Conservation (phyloP, 352 stramenopile species). For the Phytophthora litchii region DNA sequence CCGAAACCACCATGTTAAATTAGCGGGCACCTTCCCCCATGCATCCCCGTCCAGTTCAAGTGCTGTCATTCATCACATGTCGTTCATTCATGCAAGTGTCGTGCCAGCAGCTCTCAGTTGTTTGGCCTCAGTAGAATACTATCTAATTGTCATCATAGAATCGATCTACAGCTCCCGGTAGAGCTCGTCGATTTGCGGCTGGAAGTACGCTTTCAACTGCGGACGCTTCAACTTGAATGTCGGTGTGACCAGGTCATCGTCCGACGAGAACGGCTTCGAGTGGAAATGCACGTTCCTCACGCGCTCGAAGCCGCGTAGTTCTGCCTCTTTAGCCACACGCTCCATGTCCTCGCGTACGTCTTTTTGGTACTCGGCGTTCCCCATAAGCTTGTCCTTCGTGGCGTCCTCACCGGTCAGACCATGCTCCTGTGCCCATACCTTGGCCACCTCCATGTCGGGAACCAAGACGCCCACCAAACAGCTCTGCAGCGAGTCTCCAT, state of each 20-base stretch:
- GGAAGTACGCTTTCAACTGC: constrained; percentile 58
- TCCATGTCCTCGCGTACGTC: constrained; percentile 77
- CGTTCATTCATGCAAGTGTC: too few relatives aligned
- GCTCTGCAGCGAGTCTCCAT: constrained; percentile 94
- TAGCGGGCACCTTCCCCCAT: too few relatives aligned
- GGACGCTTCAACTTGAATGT: constrained; percentile 96
- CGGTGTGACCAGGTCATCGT: constrained; percentile 93
- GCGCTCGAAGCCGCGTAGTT: constrained; percentile 92
- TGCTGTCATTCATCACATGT: too few relatives aligned
- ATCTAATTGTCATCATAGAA: too few relatives aligned
- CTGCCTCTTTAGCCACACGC: constrained; percentile 48
- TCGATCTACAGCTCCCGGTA: constrained; percentile 21
- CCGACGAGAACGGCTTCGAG: constrained; percentile 82
- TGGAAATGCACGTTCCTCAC: constrained; percentile 89
- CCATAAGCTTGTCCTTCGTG: constrained; percentile 37
- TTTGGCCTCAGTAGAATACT: too few relatives aligned
- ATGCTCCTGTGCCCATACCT: constrained; percentile 38
- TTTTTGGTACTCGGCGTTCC: constrained; percentile 50
- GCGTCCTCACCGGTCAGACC: constrained; percentile 33
- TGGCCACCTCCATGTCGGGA: constrained; percentile 51
- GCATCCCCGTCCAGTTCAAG: too few relatives aligned
- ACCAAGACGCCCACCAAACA: constrained; percentile 93
- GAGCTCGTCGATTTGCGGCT: constrained; percentile 52
- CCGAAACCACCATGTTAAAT: constrained; percentile 17
- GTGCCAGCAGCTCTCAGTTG: too few relatives aligned